Conservation (phyloP, 1,139 yeast species). For the Hyphopichia fennica region DNA sequence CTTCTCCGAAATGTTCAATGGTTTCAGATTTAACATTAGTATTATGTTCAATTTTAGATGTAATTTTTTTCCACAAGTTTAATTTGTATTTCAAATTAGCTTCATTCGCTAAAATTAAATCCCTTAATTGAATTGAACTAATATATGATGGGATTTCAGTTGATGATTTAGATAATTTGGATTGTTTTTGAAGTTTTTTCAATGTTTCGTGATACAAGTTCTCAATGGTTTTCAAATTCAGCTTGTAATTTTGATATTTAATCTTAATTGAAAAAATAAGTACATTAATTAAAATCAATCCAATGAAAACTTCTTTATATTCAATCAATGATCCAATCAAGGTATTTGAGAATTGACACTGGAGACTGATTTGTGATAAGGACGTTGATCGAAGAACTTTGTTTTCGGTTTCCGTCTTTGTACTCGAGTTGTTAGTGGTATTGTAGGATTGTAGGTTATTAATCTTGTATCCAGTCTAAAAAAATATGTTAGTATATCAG, state of each 20-base stretch:
- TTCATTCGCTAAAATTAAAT: conserved; percentile 56
- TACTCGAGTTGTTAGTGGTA: conserved; percentile 30
- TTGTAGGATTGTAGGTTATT: conserved; percentile 22
- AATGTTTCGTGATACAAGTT: conserved; percentile 45
- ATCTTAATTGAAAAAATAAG: conserved; percentile 24
- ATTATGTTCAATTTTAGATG: conserved; percentile 61
- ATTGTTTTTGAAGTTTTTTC: conserved; percentile 44
- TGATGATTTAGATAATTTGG: conserved; percentile 22
- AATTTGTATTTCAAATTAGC: conserved; percentile 43
- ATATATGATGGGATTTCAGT: conserved; percentile 45
- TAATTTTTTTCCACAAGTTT: conserved; percentile 65
- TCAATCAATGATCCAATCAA: conserved; percentile 48
- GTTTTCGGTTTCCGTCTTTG: conserved; percentile 31
- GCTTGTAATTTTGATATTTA: conserved; percentile 32
- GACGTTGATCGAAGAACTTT: conserved; percentile 72
- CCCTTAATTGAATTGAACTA: conserved; percentile 78
- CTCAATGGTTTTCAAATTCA: conserved; percentile 31
- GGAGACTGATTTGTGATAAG: conserved; percentile 60
- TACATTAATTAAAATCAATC: conserved; percentile 17
- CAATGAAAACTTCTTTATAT: conserved; percentile 37
- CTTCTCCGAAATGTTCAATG: conserved; percentile 80
- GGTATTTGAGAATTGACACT: conserved; percentile 60
- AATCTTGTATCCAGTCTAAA: conserved; percentile 33
- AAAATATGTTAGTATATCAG: conserved; percentile 13
- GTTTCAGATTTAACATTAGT: conserved; percentile 60